Percentiles rank a stretch among this genome's conserved stretches.
Conservation (phyloP, 179 eudicot genomes). For the Silene noctiflora region DNA sequence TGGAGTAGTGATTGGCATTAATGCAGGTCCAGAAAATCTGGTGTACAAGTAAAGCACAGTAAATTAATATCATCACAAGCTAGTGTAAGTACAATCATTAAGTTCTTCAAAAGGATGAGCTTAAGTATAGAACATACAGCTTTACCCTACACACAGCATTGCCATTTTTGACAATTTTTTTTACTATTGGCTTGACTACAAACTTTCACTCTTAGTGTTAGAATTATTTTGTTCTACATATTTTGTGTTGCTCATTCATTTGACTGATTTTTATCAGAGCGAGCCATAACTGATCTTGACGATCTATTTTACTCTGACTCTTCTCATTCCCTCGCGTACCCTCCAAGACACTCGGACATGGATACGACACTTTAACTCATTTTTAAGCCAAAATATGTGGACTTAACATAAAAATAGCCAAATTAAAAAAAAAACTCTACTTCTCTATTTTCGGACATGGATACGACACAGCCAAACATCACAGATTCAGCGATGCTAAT, state of each 20-base stretch:
- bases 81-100: slow-evolving; percentile 2
- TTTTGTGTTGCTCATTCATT: not conserved
- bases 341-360: not conserved
- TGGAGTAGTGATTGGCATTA: slow-evolving; percentile 34
- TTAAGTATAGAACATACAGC: no score
- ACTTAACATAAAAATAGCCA: not conserved
- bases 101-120: not conserved
- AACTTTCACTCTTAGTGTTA: no score
- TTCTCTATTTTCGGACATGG: no score
- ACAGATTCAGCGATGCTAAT: no score
- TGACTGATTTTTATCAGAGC: not conserved
- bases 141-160: not conserved
- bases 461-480: not conserved
- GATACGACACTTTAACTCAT: not conserved
- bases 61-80: not conserved
- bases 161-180: not conserved
- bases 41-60: slow-evolving; percentile 21
- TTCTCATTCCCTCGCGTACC: not conserved
- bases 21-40: slow-evolving; percentile 46
- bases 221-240: no score
- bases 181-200: not conserved
- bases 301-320: not conserved
- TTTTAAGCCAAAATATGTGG: not conserved
- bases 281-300: not conserved
- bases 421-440: no score